Evolutionary conservation across 139 green algal species (phyloP), one percentile per base, ranked within the genome.

Genomic region (Mesotaenium endlicherianum): DNA sequence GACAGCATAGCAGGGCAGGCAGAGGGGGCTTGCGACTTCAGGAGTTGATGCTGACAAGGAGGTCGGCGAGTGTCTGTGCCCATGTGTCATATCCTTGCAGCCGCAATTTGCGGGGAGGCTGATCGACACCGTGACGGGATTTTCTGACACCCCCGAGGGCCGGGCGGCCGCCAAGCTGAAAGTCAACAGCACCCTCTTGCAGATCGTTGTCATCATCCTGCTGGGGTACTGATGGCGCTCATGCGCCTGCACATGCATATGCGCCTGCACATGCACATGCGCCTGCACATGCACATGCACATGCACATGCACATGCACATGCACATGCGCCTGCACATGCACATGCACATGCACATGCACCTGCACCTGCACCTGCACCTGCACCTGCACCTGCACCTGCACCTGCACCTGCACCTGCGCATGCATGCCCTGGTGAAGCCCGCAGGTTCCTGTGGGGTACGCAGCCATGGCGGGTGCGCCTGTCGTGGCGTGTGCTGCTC

Each of bases 121-220:
- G 6, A 78, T 82, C 11, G 75, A 82, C 31, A 44, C 58, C 20
- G 75, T 82, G 50, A 82, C 75, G 11, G 38, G n/a, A 49, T 47
- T 58, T 8, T 11, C 14, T 8, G 57, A 82, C 57, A 82, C 75
- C 8, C 26, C 20, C 6, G 75, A 76, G 82, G 75, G 57, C 14
- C 53, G 30, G 26, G 75, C 75, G 11, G 58, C 26, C 17, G 60
- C 75, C 14, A 50, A 82, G 30, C 17, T 16, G 38, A 40, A 82
- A 45, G 57, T 82, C 11, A 17, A 82, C 58, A 17, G 20, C 39
- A 82, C 55, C 8, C 11, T 82, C 8, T n/a, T 81, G 50, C 26
- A 82, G 38, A 76, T 82, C 17, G 75, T 82, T 82, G 55, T 44
- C 5, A 20, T 82, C 20, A 20, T 82, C 6, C 11, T 82, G n/a